phyloP scores from a whole-genome alignment of 352 stramenopile genomes.

The Aphanomyces stellatus region DNA sequence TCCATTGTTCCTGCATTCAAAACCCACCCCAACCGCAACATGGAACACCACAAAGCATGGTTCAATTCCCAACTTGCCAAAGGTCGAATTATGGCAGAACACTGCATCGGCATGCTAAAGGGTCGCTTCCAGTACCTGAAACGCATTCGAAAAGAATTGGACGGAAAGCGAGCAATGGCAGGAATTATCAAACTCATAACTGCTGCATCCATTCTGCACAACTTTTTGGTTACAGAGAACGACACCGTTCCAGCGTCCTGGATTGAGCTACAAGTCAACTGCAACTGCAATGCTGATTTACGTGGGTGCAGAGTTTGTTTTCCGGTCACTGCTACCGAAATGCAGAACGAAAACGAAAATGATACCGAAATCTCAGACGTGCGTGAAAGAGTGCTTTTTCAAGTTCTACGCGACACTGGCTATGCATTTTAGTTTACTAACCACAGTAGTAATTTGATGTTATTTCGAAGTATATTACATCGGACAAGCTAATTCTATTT shows the following conservation, averaged over 20 bases:
- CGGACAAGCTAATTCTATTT: not conserved
- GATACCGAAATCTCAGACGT: not conserved
- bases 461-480: not conserved
- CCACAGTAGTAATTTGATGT: not conserved
- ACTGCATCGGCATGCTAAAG: conserved; percentile 23
- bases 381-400: not conserved
- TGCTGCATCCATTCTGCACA: conserved; percentile 23
- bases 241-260: conserved; percentile 15
- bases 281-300: not conserved
- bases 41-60: conserved; percentile 18
- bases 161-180: conserved; percentile 22
- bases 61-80: conserved; percentile 23
- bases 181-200: conserved; percentile 18
- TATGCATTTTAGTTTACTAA: not conserved
- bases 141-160: conserved; percentile 12
- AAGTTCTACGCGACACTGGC: not conserved
- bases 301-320: not conserved
- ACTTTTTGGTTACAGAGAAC: conserved; percentile 21
- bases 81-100: conserved; percentile 23
- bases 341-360: not conserved
- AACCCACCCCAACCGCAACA: conserved; percentile 5
- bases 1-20: conserved; percentile 25
- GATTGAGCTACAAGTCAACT: conserved; percentile 9
- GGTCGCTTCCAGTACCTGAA: conserved; percentile 23
- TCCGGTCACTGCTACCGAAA: not conserved